phyloP scores from a whole-genome alignment of 1,139 yeast species.

The Sugiyamaella sp. region DNA sequence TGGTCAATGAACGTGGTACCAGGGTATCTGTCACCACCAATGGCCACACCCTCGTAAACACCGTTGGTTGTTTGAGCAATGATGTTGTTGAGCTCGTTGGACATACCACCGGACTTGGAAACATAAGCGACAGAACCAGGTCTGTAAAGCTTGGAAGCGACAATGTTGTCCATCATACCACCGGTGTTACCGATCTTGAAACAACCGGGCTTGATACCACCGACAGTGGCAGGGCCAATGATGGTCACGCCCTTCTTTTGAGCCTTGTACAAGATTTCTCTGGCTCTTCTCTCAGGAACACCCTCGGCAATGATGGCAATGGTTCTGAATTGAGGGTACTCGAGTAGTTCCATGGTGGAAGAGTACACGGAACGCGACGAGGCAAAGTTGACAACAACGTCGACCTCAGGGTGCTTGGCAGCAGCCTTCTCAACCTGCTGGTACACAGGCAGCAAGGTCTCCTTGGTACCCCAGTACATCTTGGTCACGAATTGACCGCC shows the following conservation, averaged over 20 bases:
- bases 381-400: conserved; percentile 53
- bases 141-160: conserved; percentile 52
- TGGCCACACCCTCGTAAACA: conserved; percentile 53
- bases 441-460: conserved; percentile 50
- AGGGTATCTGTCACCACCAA: conserved; percentile 54
- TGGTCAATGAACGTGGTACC: conserved; percentile 54
- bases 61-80: conserved; percentile 51
- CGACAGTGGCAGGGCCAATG: conserved; percentile 54
- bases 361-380: conserved; percentile 52
- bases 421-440: conserved; percentile 48
- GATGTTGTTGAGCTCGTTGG: conserved; percentile 53
- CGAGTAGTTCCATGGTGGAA: conserved; percentile 51
- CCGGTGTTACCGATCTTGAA: conserved; percentile 55
- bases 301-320: conserved; percentile 54
- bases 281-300: conserved; percentile 54
- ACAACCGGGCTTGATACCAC: conserved; percentile 54
- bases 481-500: conserved; percentile 52
- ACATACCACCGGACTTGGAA: conserved; percentile 54
- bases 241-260: conserved; percentile 50
- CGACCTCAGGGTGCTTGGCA: conserved; percentile 51
- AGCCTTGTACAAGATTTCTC: conserved; percentile 50
- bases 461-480: conserved; percentile 56
- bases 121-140: conserved; percentile 54
- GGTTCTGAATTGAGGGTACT: conserved; percentile 51
- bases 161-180: conserved; percentile 55